phyloP scores from a whole-genome alignment of 805 yeast genomes.

The Kazachstania viticola region DNA sequence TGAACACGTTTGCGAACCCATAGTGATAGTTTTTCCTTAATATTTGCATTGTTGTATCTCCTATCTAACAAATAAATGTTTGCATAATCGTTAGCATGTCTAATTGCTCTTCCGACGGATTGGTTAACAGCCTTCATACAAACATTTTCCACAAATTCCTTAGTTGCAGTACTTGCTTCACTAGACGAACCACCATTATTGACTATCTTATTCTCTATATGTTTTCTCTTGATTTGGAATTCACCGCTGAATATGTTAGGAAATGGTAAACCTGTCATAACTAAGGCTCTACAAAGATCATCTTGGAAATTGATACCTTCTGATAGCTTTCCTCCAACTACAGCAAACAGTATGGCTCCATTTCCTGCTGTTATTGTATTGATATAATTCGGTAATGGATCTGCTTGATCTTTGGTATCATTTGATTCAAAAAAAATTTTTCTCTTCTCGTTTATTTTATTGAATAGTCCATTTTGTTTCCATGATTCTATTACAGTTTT shows the following conservation, averaged over 20 bases:
- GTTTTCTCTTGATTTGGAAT: conserved; percentile 56
- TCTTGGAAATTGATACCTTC: conserved; percentile 92
- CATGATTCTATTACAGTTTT: conserved; percentile 40
- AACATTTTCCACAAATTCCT: conserved; percentile 62
- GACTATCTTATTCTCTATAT: conserved; percentile 42
- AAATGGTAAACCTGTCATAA: conserved; percentile 81
- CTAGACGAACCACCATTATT: conserved; percentile 35
- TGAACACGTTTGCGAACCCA: conserved; percentile 53
- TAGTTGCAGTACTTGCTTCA: conserved; percentile 38
- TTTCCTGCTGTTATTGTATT: conserved; percentile 28
- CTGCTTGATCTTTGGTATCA: conserved; percentile 43
- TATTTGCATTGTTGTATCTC: conserved; percentile 38
- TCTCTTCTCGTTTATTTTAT: conserved; percentile 31
- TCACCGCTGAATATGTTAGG: conserved; percentile 82
- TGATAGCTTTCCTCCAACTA: conserved; percentile 85
- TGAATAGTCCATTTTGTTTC: conserved; percentile 31
- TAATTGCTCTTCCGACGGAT: conserved; percentile 82
- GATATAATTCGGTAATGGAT: conserved; percentile 41
- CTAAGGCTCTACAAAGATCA: conserved; percentile 74
- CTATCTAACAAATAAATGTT: conserved; percentile 59
- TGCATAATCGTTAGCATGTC: conserved; percentile 76
- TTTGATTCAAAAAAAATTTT: conserved; percentile 29
- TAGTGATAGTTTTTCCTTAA: conserved; percentile 50
- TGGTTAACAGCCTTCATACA: conserved; percentile 91
- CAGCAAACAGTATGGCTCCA: conserved; percentile 69